Evolutionary conservation across 1,284 basidiomycete species (phyloP).

Genomic region (Sporisorium exsertum): DNA sequence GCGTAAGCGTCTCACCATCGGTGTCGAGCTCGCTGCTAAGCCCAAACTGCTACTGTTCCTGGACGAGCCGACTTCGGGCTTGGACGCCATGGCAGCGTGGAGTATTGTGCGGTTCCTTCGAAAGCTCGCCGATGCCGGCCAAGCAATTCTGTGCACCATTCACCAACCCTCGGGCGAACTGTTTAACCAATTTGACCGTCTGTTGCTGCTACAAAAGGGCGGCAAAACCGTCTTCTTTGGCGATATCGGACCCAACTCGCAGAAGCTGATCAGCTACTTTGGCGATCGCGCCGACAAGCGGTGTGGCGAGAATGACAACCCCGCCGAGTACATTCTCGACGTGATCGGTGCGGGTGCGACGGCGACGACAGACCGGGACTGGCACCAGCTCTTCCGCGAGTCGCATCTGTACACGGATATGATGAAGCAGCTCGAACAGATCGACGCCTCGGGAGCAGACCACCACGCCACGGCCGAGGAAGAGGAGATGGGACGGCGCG

Average conservation of each 20-base stretch:
- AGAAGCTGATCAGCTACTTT: conserved; percentile 78
- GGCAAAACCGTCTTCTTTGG: conserved; percentile 74
- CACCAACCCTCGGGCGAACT: conserved; percentile 69
- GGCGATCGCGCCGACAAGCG: conserved; percentile 75
- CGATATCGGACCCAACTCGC: conserved; percentile 76
- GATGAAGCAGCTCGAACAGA: conserved; percentile 26
- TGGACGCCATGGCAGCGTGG: conserved; percentile 55
- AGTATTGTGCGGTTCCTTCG: conserved; percentile 67
- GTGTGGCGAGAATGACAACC: conserved; percentile 54
- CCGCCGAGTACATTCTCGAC: conserved; percentile 65
- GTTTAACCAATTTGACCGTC: conserved; percentile 59
- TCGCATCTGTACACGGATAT: conserved; percentile 45
- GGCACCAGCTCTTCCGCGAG: conserved; percentile 58
- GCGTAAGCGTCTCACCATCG: conserved; percentile 63
- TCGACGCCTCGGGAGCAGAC: conserved; percentile 17
- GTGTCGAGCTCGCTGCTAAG: conserved; percentile 62
- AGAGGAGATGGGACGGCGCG: conserved; percentile 56
- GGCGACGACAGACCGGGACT: conserved; percentile 60
- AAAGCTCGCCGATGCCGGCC: conserved; percentile 65
- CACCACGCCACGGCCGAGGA: conserved; percentile 26
- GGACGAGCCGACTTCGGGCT: conserved; percentile 65
- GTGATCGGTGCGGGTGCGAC: conserved; percentile 64
- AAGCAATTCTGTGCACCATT: conserved; percentile 69
- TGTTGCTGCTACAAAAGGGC: conserved; percentile 60
- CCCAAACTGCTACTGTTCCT: conserved; percentile 63